Conservation (phyloP, 768 basidiomycete genomes). For the Sarcomyxa edulis region DNA sequence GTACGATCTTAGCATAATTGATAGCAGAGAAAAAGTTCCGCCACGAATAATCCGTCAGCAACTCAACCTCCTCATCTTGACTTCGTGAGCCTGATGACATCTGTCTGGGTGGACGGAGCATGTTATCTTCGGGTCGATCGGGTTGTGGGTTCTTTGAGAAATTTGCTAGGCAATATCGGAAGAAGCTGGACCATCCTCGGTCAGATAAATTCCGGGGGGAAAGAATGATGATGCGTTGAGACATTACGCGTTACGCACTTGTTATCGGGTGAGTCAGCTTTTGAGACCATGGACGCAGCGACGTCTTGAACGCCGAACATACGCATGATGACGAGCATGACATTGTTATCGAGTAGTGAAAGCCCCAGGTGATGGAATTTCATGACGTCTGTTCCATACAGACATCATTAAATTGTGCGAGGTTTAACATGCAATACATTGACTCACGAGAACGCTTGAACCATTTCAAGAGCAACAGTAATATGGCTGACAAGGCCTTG, state of each 20-base stretch:
- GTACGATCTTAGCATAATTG: conserved; percentile 97
- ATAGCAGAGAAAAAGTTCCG: conserved; percentile 96
- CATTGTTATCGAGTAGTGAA: conserved; percentile 91
- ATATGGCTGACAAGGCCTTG: conserved; percentile 93
- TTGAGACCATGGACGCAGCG: conserved; percentile 74
- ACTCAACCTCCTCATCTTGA: conserved; percentile 83
- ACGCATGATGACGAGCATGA: conserved; percentile 87
- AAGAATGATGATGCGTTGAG: background rate
- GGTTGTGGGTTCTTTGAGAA: conserved; percentile 64
- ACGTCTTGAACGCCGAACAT: conserved; percentile 99
- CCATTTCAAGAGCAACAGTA: conserved; percentile 91
- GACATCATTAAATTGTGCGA: conserved; percentile 2
- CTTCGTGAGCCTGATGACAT: conserved; percentile 49
- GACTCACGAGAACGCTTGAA: conserved; percentile 95
- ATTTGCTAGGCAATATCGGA: conserved; percentile 84
- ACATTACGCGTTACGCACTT: conserved; percentile 53
- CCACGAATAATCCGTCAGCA: conserved; percentile 95
- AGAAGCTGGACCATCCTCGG: conserved; percentile 74
- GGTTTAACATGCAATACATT: background rate
- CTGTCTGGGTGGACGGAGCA: conserved; percentile 57
- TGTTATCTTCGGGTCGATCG: conserved; percentile 58
- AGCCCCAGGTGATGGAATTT: conserved; percentile 99
- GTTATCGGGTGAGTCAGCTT: conserved; percentile 81
- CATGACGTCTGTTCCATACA: conserved; percentile 78
- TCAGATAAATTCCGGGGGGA: too few relatives aligned